A percentile compares a stretch with the other conserved stretches of the same genome.
These are phyloP conservation scores for Debaryomycetaceae sp. DNA, from an alignment of 1,139 yeast species.

Conservation along the genomic window DNA sequence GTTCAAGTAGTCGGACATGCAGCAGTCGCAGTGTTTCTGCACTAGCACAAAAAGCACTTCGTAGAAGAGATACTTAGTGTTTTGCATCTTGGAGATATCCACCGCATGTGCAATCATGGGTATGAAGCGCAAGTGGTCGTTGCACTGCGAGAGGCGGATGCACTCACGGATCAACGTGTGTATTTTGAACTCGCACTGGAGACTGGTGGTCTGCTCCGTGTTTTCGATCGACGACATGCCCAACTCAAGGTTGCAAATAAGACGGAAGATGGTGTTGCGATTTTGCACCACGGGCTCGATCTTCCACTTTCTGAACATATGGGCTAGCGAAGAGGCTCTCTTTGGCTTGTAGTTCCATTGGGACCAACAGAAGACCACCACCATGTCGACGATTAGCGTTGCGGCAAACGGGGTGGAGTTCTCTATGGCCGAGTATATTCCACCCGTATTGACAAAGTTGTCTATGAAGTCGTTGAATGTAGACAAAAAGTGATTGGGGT, in stretches of 20 bases:
- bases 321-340: constrained; percentile 5
- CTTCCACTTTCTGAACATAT: constrained; percentile 19
- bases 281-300: constrained; percentile 24
- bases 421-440: constrained; percentile 18
- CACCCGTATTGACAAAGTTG: constrained; percentile 28
- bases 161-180: constrained; percentile 21
- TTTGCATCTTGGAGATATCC: constrained; percentile 16
- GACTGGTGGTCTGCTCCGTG: constrained; percentile 9
- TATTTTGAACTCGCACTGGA: constrained; percentile 22
- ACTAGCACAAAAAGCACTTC: constrained; percentile 23
- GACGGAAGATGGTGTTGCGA: constrained; percentile 26
- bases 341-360: constrained; percentile 27
- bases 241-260: constrained; percentile 30
- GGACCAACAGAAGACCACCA: constrained; percentile 34
- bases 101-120: constrained; percentile 37
- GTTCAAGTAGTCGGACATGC: constrained; percentile 29
- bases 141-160: constrained; percentile 19
- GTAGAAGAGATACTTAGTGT: constrained; percentile 22
- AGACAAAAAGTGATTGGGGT: constrained; percentile 28
- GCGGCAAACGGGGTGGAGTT: constrained; percentile 11
- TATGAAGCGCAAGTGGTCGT: constrained; percentile 27
- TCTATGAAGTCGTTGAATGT: constrained; percentile 35
- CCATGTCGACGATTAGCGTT: constrained; percentile 24
- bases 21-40: constrained; percentile 29
- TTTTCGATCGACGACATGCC: constrained; percentile 20